phyloP scores from a whole-genome alignment of 768 basidiomycete genomes.

The Hygrophoropsis aurantiaca region DNA sequence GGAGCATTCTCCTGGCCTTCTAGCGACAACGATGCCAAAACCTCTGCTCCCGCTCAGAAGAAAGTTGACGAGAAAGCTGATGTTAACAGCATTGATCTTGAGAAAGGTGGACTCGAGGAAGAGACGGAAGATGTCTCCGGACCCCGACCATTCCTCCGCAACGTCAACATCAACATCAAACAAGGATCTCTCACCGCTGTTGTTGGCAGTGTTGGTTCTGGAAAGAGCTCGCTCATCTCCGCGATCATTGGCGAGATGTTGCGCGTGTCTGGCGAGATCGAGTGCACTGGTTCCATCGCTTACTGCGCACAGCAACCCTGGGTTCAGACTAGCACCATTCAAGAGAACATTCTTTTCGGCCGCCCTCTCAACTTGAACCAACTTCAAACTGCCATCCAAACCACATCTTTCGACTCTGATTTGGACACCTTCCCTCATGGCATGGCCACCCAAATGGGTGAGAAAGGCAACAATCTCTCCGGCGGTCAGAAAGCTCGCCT shows the following conservation, averaged over 20 bases:
- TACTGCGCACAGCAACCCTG: conserved; percentile 34
- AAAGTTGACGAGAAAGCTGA: conserved; percentile 7
- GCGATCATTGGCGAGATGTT: conserved; percentile 30
- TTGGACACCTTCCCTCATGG: conserved; percentile 27
- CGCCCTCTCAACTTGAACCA: conserved; percentile 23
- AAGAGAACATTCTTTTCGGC: conserved; percentile 31
- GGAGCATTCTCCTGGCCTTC: conserved; percentile 26
- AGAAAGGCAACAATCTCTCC: conserved; percentile 43
- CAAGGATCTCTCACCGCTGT: conserved; percentile 24
- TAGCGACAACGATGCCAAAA: conserved; percentile 3
- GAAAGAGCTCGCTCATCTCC: conserved; percentile 28
- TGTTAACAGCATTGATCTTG: conserved; percentile 7
- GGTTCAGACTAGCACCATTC: conserved; percentile 29
- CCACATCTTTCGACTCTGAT: conserved; percentile 27
- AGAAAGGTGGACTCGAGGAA: conserved; percentile 5
- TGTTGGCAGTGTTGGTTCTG: conserved; percentile 26
- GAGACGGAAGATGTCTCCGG: conserved; percentile 8
- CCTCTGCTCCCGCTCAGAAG: neutral
- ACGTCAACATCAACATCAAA: conserved; percentile 19
- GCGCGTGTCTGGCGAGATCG: conserved; percentile 22
- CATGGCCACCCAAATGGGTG: conserved; percentile 44
- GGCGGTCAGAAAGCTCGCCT: conserved; percentile 54
- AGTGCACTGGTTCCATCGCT: conserved; percentile 23
- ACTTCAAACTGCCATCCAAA: conserved; percentile 25
- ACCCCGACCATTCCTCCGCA: conserved; percentile 15